A percentile compares a stretch with the other conserved stretches of the same genome.
These are phyloP conservation scores for Rubia tinctorum DNA, from an alignment of 305 asterid genomes.

Conservation along the genomic window DNA sequence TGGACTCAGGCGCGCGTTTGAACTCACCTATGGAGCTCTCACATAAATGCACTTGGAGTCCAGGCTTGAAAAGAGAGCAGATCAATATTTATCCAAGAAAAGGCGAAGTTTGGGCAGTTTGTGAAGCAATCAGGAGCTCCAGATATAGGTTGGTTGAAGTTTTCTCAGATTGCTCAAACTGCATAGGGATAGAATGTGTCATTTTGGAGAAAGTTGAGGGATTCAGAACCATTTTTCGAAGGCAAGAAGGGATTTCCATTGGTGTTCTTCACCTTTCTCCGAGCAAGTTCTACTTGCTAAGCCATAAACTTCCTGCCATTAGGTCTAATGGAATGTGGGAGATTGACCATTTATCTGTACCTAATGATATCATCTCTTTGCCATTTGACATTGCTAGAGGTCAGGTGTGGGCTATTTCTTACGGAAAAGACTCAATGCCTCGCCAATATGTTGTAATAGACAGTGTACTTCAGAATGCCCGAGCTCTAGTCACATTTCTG, in stretches of 20 bases:
- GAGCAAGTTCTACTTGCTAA: conserved; percentile 7
- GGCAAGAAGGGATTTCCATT: conserved; percentile 12
- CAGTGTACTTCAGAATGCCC: conserved; percentile 11
- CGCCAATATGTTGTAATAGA: conserved; percentile 20
- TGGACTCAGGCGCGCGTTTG: not conserved
- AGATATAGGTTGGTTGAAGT: conserved; percentile 20
- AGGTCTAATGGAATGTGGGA: conserved; percentile 23
- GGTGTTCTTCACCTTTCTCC: conserved; percentile 10
- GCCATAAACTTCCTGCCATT: conserved; percentile 22
- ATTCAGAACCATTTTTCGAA: conserved; percentile 11
- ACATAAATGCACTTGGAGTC: conserved; percentile 16
- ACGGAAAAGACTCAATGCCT: conserved; percentile 21
- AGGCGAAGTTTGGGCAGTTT: conserved; percentile 33
- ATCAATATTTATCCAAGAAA: conserved; percentile 21
- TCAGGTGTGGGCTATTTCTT: conserved; percentile 23
- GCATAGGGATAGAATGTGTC: conserved; percentile 12
- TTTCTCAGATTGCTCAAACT: conserved; percentile 21
- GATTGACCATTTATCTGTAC: conserved; percentile 21
- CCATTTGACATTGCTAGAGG: conserved; percentile 3
- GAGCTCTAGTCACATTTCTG: conserved; percentile 11
- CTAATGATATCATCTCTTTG: not conserved
- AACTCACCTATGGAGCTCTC: conserved; percentile 16
- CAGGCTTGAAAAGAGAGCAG: conserved; percentile 12
- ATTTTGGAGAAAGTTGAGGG: conserved; percentile 18
- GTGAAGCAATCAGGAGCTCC: conserved; percentile 12